Conservation (phyloP, 192 early-diverging fungal genomes). For the Spizellomyces sp. region DNA sequence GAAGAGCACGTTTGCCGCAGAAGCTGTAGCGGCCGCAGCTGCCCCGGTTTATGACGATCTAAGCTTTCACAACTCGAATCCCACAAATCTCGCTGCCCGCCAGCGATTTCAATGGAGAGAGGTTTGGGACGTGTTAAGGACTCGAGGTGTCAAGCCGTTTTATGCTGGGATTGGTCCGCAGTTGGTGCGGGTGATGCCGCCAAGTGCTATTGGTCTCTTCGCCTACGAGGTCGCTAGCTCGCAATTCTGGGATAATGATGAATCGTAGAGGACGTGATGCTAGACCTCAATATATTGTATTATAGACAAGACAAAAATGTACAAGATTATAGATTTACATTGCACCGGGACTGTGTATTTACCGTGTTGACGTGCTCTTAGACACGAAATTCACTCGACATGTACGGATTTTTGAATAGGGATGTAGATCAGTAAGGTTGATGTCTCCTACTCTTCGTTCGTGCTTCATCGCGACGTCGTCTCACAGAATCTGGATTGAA, state of each 20-base stretch:
- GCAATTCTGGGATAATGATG: constrained; percentile 42
- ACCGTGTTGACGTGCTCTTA: no score
- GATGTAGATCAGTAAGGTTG: not conserved
- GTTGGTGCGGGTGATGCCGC: constrained; percentile 52
- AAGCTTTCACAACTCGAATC: constrained; percentile 24
- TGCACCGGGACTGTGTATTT: no score
- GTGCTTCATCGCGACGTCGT: not conserved
- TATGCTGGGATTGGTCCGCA: constrained; percentile 50
- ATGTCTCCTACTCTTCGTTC: not conserved
- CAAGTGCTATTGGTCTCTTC: constrained; percentile 52
- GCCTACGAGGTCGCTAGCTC: constrained; percentile 53
- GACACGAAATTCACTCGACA: no score
- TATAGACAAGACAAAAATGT: no score
- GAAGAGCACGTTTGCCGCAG: not conserved
- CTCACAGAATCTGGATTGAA: constrained; percentile 36
- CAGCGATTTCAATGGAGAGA: constrained; percentile 27
- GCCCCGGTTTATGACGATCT: constrained; percentile 27
- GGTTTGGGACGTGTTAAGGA: constrained; percentile 24
- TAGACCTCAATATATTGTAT: no score
- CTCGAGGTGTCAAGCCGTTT: constrained; percentile 38
- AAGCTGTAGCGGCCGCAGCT: constrained; percentile 22
- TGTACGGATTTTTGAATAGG: no score
- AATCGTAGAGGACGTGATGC: not conserved
- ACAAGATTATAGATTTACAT: no score
- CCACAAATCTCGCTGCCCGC: not conserved